Conservation (phyloP, 148 eudicot genomes). For the Rhododendron molle region DNA sequence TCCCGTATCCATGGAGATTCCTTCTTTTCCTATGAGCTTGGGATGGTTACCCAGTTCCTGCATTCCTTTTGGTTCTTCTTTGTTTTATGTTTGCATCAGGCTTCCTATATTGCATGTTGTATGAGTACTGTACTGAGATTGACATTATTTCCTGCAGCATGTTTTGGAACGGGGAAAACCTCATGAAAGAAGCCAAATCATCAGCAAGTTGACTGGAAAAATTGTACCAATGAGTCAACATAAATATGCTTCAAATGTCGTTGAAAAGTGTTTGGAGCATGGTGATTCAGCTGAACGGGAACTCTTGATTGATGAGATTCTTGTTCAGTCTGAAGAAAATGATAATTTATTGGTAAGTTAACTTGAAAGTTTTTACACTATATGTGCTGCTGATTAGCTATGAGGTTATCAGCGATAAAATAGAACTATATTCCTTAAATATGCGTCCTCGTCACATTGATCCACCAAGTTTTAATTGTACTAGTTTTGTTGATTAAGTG, state of each 20-base stretch:
- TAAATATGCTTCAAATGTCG: constrained; percentile 86
- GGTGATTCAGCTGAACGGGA: constrained; percentile 48
- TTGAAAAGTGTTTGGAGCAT: constrained; percentile 72
- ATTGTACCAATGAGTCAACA: constrained; percentile 77
- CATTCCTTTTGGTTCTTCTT: neutral
- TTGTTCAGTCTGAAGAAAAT: constrained; percentile 43
- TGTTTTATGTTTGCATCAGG: neutral
- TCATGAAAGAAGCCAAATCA: constrained; percentile 70
- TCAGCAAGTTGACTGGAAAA: constrained; percentile 51
- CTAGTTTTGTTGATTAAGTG: neutral
- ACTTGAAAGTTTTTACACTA: neutral
- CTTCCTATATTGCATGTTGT: neutral
- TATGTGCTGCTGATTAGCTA: neutral
- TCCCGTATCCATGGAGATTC: neutral
- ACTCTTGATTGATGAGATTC: constrained; percentile 60
- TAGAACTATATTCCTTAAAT: neutral
- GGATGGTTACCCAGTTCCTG: neutral
- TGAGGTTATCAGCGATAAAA: neutral
- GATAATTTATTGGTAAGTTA: constrained; percentile 63
- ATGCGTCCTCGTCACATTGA: neutral
- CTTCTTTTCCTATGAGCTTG: neutral
- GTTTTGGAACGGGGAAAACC: constrained; percentile 74
- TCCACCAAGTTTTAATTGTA: neutral
- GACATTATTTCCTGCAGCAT: constrained; percentile 48
- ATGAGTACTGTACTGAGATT: neutral